Conservation (phyloP, 306 rosid genomes). For the Clitoria ternatea region DNA sequence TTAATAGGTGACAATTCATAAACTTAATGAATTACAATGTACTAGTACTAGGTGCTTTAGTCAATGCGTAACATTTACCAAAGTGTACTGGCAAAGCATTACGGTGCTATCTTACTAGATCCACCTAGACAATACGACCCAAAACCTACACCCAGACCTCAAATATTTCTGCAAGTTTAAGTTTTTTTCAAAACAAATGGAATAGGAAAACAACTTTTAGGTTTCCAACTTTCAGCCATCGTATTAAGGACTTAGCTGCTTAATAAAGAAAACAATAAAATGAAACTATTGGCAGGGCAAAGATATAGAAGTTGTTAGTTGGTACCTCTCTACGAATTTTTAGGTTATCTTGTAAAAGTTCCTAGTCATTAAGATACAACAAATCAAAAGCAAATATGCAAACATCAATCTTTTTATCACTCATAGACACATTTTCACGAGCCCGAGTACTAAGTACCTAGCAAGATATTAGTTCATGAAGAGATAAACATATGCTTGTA, state of each 20-base stretch:
- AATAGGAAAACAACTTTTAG: not conserved
- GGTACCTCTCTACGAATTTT: conserved; percentile 70
- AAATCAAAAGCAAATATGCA: conserved; percentile 80
- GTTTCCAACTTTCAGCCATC: not conserved
- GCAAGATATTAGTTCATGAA: conserved; percentile 24
- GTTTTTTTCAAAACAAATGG: not conserved
- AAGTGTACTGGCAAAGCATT: not conserved
- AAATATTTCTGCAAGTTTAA: not conserved
- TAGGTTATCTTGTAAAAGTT: conserved; percentile 58
- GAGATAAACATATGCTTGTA: no score
- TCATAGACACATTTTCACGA: conserved; percentile 58
- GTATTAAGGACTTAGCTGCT: not conserved
- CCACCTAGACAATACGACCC: not conserved
- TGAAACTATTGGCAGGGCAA: not conserved
- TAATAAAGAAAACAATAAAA: not conserved
- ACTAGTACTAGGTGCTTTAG: no score
- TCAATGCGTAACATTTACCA: not conserved
- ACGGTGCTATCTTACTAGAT: not conserved
- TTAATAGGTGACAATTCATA: not conserved
- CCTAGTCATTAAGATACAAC: conserved; percentile 61
- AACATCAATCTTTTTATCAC: conserved; percentile 64
- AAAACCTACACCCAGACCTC: not conserved
- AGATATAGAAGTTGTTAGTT: not conserved
- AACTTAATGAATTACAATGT: no score
- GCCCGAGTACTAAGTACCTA: conserved; percentile 77